phyloP scores from a whole-genome alignment of 2,329 filamentous ascomycete species.

The Cryoendolithus antarcticus region DNA sequence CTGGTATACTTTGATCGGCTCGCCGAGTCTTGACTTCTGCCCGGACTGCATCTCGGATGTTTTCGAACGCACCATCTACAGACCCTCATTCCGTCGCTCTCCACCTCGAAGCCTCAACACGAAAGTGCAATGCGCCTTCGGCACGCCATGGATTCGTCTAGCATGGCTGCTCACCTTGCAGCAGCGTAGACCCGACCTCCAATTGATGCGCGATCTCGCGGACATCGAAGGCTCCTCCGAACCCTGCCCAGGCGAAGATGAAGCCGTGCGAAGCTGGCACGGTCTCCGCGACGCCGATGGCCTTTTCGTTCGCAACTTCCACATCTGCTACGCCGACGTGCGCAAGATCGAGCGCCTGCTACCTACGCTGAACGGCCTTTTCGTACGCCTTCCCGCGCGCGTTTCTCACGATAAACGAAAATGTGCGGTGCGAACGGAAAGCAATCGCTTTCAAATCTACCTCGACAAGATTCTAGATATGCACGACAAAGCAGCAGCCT shows the following conservation, averaged over 20 bases:
- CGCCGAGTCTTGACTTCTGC: slow-evolving; percentile 66
- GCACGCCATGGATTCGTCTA: slow-evolving; percentile 68
- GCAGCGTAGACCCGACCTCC: slow-evolving; percentile 52
- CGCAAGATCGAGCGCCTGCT: slow-evolving; percentile 61
- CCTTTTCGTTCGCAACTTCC: slow-evolving; percentile 57
- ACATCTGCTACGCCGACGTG: slow-evolving; percentile 62
- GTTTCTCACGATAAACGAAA: slow-evolving; percentile 39
- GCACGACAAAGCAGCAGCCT: slow-evolving; percentile 30
- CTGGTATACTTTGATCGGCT: slow-evolving; percentile 66
- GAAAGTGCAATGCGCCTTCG: slow-evolving; percentile 64
- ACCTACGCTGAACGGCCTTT: slow-evolving; percentile 57
- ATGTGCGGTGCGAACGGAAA: slow-evolving; percentile 58
- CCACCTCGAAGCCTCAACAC: slow-evolving; percentile 45
- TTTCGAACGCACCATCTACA: slow-evolving; percentile 56
- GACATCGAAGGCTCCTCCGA: slow-evolving; percentile 44
- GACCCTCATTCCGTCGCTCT: slow-evolving; percentile 51
- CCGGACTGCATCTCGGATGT: slow-evolving; percentile 63
- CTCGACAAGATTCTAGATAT: slow-evolving; percentile 44
- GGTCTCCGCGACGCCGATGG: slow-evolving; percentile 59
- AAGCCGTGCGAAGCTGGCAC: slow-evolving; percentile 56
- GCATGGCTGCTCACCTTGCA: slow-evolving; percentile 73
- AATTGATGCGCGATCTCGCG: slow-evolving; percentile 57
- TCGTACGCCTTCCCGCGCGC: slow-evolving; percentile 37
- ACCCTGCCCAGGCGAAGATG: slow-evolving; percentile 46
- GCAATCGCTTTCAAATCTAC: slow-evolving; percentile 44